Conservation (phyloP, 1,284 basidiomycete species). For the Calocybe gambosa region DNA sequence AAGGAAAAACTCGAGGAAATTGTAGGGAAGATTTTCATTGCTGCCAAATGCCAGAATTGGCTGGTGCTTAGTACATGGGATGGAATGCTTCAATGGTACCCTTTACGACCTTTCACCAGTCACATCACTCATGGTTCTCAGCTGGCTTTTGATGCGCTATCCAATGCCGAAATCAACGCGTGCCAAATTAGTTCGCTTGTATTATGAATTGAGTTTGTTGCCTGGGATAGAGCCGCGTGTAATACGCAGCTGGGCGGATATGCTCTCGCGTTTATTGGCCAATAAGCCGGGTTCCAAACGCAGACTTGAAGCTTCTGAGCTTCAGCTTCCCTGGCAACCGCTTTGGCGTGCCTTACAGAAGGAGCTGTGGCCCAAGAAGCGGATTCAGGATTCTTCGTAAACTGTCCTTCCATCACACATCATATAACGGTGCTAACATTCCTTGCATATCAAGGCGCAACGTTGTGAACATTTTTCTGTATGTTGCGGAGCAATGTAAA, state of each 20-base stretch:
- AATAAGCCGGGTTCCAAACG: slow-evolving; percentile 57
- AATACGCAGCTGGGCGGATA: slow-evolving; percentile 66
- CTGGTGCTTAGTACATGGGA: slow-evolving; percentile 63
- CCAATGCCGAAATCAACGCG: slow-evolving; percentile 70
- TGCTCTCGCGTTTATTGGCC: slow-evolving; percentile 63
- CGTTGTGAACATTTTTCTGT: slow-evolving; percentile 63
- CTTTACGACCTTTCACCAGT: slow-evolving; percentile 13
- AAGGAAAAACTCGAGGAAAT: slow-evolving; percentile 69
- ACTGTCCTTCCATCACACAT: slow-evolving; percentile 16
- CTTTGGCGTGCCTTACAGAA: slow-evolving; percentile 67
- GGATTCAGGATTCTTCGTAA: slow-evolving; percentile 48
- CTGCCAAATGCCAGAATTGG: slow-evolving; percentile 76
- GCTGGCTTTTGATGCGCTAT: slow-evolving; percentile 81
- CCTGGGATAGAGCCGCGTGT: slow-evolving; percentile 73
- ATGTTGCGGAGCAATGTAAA: slow-evolving; percentile 65
- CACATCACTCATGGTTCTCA: slow-evolving; percentile 23
- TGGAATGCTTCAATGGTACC: slow-evolving; percentile 67
- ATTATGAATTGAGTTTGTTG: slow-evolving; percentile 73
- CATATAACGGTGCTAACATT: slow-evolving; percentile 4
- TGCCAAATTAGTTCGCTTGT: slow-evolving; percentile 73
- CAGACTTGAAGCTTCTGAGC: slow-evolving; percentile 62
- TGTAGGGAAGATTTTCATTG: slow-evolving; percentile 65
- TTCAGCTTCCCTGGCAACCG: slow-evolving; percentile 70
- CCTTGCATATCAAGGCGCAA: slow-evolving; percentile 41
- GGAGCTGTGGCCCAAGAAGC: slow-evolving; percentile 69